These are phyloP conservation scores for Rheum nobile DNA, from an alignment of 148 eudicot species.

Conservation along the genomic window DNA sequence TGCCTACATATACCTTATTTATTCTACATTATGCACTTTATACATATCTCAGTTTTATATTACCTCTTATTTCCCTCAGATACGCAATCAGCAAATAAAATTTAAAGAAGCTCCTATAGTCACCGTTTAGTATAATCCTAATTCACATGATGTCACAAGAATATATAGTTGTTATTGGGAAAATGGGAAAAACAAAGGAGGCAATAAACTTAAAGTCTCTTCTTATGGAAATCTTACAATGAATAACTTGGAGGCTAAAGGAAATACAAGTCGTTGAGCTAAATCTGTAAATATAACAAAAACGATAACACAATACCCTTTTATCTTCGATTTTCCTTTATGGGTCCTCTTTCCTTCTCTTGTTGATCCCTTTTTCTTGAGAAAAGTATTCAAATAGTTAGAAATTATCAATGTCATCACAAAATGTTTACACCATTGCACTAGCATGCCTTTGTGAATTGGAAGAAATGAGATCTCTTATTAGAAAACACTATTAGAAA, in stretches of 20 bases:
- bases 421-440: neutral
- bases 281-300: neutral
- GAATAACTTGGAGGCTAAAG: neutral
- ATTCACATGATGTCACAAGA: too few relatives aligned
- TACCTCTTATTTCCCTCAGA: neutral
- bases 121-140: too few relatives aligned
- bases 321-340: slow-evolving; percentile 63
- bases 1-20: neutral
- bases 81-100: neutral
- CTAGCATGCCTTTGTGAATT: neutral
- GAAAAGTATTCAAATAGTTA: slow-evolving; percentile 1
- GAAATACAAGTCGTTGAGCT: neutral
- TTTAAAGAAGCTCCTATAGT: neutral
- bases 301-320: slow-evolving; percentile 34
- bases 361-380: slow-evolving; percentile 73
- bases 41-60: neutral
- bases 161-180: too few relatives aligned
- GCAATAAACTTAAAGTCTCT: too few relatives aligned
- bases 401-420: neutral
- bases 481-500: neutral
- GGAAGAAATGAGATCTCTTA: neutral
- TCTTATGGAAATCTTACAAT: neutral
- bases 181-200: too few relatives aligned
- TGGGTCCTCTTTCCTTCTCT: slow-evolving; percentile 78
- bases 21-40: neutral